These are phyloP conservation scores for Dryadomyces quercus-mongolicae DNA, from an alignment of 2,329 filamentous ascomycete genomes.

Conservation along the genomic window DNA sequence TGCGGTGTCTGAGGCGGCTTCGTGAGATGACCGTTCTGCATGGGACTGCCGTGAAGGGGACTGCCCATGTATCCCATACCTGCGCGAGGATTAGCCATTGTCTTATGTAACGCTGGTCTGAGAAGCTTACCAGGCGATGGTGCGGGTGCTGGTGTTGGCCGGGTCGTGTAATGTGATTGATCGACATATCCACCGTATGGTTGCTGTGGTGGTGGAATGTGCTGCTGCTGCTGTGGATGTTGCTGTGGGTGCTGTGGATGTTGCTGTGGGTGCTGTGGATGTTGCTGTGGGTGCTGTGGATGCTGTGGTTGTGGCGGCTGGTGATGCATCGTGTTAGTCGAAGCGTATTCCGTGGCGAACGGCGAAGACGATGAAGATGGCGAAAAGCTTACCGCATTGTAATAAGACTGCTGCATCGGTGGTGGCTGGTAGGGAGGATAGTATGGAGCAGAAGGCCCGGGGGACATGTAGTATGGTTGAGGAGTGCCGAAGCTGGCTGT, in stretches of 20 bases:
- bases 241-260: too few relatives aligned
- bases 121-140: not conserved
- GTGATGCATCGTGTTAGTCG: not conserved
- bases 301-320: not conserved
- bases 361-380: not conserved
- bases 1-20: slow-evolving; percentile 55
- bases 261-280: too few relatives aligned
- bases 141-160: not conserved
- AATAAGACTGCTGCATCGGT: slow-evolving; percentile 35
- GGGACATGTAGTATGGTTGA: slow-evolving; percentile 37
- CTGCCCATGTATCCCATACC: slow-evolving; percentile 39
- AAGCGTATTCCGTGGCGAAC: too few relatives aligned
- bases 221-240: not conserved
- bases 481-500: not conserved
- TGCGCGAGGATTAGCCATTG: slow-evolving; percentile 23
- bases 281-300: not conserved
- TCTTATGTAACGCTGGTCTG: not conserved
- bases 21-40: slow-evolving; percentile 22
- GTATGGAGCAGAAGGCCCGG: slow-evolving; percentile 23
- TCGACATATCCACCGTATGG: slow-evolving; percentile 8
- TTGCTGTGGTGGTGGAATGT: not conserved
- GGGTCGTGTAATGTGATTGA: slow-evolving; percentile 25
- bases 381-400: slow-evolving; percentile 22
- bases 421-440: slow-evolving; percentile 27
- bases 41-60: not conserved